Conservation (phyloP, 2,329 filamentous ascomycete genomes). For the Penicillium occitanis region DNA sequence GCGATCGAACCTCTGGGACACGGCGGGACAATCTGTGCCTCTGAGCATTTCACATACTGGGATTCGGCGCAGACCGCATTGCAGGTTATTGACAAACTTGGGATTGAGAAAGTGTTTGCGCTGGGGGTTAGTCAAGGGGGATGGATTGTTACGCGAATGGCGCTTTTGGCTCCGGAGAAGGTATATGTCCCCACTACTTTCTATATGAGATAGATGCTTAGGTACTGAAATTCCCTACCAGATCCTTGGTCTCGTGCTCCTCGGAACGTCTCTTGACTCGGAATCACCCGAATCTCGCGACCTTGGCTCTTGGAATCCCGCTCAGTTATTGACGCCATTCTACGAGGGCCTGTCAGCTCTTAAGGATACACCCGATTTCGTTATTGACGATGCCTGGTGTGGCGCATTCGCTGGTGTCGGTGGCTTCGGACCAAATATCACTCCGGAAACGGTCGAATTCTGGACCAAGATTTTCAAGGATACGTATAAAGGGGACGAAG, state of each 20-base stretch:
- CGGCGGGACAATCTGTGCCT: constrained; percentile 43
- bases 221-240: constrained; percentile 22
- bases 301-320: constrained; percentile 49
- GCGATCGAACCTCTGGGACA: constrained; percentile 54
- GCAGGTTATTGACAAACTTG: constrained; percentile 53
- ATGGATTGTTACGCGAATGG: constrained; percentile 52
- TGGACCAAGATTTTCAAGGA: constrained; percentile 43
- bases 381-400: constrained; percentile 39
- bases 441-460: constrained; percentile 36
- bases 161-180: constrained; percentile 46
- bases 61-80: constrained; percentile 50
- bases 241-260: constrained; percentile 50
- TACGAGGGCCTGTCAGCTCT: constrained; percentile 41
- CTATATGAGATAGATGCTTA: neutral
- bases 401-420: constrained; percentile 43
- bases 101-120: constrained; percentile 34
- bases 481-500: constrained; percentile 50
- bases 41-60: constrained; percentile 52
- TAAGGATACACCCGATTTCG: constrained; percentile 40
- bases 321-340: constrained; percentile 29
- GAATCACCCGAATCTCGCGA: constrained; percentile 43
- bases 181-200: constrained; percentile 26
- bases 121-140: constrained; percentile 52
- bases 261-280: constrained; percentile 51
- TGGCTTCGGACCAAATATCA: constrained; percentile 44